Conservation (phyloP, 1,139 yeast genomes). For the Lodderomyces margitis region DNA sequence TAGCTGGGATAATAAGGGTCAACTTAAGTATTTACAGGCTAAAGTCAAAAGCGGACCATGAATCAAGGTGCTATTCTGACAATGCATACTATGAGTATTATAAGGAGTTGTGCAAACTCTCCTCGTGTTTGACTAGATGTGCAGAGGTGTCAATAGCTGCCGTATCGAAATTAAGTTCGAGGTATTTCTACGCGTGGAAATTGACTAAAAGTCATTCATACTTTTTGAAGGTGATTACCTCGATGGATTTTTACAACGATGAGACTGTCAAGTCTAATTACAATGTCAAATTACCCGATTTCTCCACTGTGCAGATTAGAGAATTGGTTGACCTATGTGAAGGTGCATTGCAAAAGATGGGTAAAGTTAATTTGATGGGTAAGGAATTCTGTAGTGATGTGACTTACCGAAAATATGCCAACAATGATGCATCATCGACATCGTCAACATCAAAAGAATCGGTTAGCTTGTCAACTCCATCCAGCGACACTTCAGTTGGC, state of each 20-base stretch:
- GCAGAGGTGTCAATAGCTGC: slow-evolving; percentile 37
- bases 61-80: slow-evolving; percentile 18
- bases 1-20: slow-evolving; percentile 32
- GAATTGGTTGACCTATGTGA: slow-evolving; percentile 32
- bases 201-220: slow-evolving; percentile 43
- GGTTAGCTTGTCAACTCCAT: slow-evolving; percentile 11
- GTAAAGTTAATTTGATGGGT: slow-evolving; percentile 14
- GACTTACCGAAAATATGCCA: slow-evolving; percentile 8
- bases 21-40: slow-evolving; percentile 22
- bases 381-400: slow-evolving; percentile 15
- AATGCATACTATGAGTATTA: slow-evolving; percentile 19
- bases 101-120: slow-evolving; percentile 26
- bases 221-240: slow-evolving; percentile 28
- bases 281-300: slow-evolving; percentile 14
- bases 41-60: slow-evolving; percentile 20
- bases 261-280: slow-evolving; percentile 13
- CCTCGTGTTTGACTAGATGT: slow-evolving; percentile 33
- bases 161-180: slow-evolving; percentile 37
- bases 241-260: slow-evolving; percentile 29
- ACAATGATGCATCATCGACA: slow-evolving; percentile 6
- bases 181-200: slow-evolving; percentile 53
- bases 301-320: slow-evolving; percentile 24
- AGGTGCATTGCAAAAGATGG: slow-evolving; percentile 22
- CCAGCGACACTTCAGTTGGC: slow-evolving; percentile 13
- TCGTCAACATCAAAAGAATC: slow-evolving; percentile 4